Conservation (phyloP, 2,329 filamentous ascomycete species). For the Cladophialophora carrionii region DNA sequence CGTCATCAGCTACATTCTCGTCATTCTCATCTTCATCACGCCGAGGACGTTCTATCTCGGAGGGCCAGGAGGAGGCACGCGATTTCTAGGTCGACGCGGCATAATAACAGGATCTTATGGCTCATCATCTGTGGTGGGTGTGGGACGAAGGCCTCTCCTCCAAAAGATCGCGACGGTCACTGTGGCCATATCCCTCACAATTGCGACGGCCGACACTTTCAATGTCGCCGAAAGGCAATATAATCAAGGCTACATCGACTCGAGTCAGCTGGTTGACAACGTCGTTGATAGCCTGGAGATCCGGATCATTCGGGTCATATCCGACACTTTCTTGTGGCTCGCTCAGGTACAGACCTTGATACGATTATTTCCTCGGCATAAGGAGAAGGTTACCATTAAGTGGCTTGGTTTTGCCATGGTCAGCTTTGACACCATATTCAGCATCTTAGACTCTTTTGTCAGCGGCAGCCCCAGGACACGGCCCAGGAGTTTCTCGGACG, state of each 20-base stretch:
- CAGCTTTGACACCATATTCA: slow-evolving; percentile 85
- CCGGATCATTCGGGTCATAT: slow-evolving; percentile 87
- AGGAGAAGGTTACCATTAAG: slow-evolving; percentile 98
- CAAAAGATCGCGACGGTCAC: slow-evolving; percentile 72
- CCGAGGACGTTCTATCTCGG: slow-evolving; percentile 92
- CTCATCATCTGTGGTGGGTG: slow-evolving; percentile 71
- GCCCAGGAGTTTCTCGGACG: slow-evolving; percentile 79
- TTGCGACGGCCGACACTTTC: slow-evolving; percentile 91
- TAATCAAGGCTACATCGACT: slow-evolving; percentile 75
- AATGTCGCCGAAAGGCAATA: slow-evolving; percentile 82
- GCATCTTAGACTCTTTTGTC: slow-evolving; percentile 84
- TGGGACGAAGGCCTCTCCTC: slow-evolving; percentile 90
- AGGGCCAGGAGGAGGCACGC: slow-evolving; percentile 65
- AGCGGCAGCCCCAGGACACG: slow-evolving; percentile 61
- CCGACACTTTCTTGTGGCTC: slow-evolving; percentile 94
- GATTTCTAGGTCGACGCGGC: slow-evolving; percentile 77
- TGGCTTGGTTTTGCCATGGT: slow-evolving; percentile 97
- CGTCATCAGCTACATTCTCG: slow-evolving; percentile 85
- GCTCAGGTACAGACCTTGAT: slow-evolving; percentile 97
- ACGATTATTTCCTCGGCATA: slow-evolving; percentile 89
- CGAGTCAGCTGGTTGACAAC: slow-evolving; percentile 70
- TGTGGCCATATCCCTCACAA: slow-evolving; percentile 80
- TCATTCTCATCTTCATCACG: slow-evolving; percentile 91
- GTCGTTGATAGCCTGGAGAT: slow-evolving; percentile 86
- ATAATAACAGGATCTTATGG: slow-evolving; percentile 64